Conservation (phyloP, 1,284 basidiomycete species). For the Pseudozyma pruni region DNA sequence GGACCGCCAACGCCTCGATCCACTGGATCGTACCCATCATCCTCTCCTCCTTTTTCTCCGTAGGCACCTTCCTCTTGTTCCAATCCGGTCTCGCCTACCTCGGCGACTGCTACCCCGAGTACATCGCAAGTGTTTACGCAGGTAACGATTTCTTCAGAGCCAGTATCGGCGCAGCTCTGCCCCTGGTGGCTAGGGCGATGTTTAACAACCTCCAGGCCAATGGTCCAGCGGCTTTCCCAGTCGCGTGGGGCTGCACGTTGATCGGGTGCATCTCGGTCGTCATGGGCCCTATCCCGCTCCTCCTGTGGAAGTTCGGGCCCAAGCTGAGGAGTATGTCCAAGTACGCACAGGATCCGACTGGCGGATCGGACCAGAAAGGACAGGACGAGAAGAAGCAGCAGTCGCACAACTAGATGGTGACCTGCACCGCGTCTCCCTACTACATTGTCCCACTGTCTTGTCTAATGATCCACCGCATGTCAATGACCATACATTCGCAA, state of each 20-base stretch:
- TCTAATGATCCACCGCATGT: no score
- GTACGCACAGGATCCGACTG: constrained; percentile 27
- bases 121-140: constrained; percentile 52
- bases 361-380: neutral
- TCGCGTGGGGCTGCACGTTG: constrained; percentile 52
- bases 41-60: constrained; percentile 35
- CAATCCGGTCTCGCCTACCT: constrained; percentile 47
- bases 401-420: constrained; percentile 4
- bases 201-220: constrained; percentile 54
- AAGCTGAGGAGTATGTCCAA: constrained; percentile 49
- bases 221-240: constrained; percentile 52
- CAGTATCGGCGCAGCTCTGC: constrained; percentile 51
- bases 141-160: constrained; percentile 57
- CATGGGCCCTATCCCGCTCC: constrained; percentile 49
- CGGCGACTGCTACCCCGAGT: constrained; percentile 49
- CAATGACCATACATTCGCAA: no score
- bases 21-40: constrained; percentile 61
- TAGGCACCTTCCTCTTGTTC: constrained; percentile 55
- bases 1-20: constrained; percentile 52
- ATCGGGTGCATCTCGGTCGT: constrained; percentile 52
- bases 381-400: constrained; percentile 6
- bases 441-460: no score
- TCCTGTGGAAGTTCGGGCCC: constrained; percentile 57
- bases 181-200: constrained; percentile 49
- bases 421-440: no score